Base-by-base conservation (phyloP, 2,329 filamentous ascomycete genomes). In the Arthrobotrys pseudoclavata region DNA sequence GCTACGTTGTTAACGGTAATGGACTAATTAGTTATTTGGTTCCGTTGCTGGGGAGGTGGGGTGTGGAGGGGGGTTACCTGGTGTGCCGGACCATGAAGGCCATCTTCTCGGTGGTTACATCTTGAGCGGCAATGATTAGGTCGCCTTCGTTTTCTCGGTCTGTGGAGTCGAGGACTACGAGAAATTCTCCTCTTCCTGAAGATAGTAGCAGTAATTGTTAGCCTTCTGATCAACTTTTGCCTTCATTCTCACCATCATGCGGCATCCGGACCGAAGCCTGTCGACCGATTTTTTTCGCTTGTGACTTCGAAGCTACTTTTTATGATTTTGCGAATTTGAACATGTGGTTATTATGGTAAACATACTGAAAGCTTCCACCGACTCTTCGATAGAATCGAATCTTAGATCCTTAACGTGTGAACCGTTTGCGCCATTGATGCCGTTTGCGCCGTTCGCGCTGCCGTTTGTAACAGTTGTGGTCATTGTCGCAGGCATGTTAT, bases 71-170 rank as follows among this genome's bases (percentile, higher is more conserved):
- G 47, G 15, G 80, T 68, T 82, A 86, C 85, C 85, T 93, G 45
- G 92, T 92, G 86, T 97, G 90, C 82, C 94, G 93, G 84, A 99
- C 89, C 88, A 99, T 91, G 87, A 97, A 99, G 82, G 94, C 93
- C 90, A 97, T 96, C 85, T 98, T 95, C 80, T 92, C 88, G 24
- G 94, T 88, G 7, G 95, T 97, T 80, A 97, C 86, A 82, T 91
- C 88, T 80, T 93, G 87, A 79, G 94, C 95, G 80, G 96, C 93
- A 83, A 98, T 96, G 84, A 98, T 97, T 60, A 99, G 89, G 86
- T 99, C 96, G 84, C 94, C 96, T 88, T 99, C 96, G 84, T 99
- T 99, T 85, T 99, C 96, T 84, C 96, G 94, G 79, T 91, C 89
- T 80, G 93, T 90, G 81, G 93, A 92, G 86, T 99, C 96, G 82